Evolutionary conservation across 2,329 filamentous ascomycete species (phyloP), one percentile per base, ranked within the genome.

Genomic region (Tolypocladium nubicola): DNA sequence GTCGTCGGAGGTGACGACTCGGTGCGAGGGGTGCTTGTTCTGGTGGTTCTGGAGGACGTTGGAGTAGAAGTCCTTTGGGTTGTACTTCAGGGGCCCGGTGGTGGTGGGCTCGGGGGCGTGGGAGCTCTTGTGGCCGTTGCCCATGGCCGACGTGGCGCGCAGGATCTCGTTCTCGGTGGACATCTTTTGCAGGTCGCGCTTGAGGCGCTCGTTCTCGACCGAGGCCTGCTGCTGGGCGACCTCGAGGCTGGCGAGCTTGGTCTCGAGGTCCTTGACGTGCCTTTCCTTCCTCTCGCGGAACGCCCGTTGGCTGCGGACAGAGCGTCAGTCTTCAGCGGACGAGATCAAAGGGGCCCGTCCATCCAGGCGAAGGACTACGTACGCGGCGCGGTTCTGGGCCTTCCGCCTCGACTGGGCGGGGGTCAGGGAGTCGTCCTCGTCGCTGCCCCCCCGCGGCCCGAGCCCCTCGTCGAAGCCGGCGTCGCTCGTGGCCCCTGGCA

Each of bases 211-310:
- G 68, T 97, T 97, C 70, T 97, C 92, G 50, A 86, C 83, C 45
- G 86, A 82, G 0, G 94, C 81, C 39, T 83, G 80, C 57, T 85
- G 82, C 55, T 89, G 88, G 54, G 86, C 84, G 59, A 85, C 84
- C 68, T 96, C 88, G 38, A 97, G 83, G 53, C 78, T 80, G 54
- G 83, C 86, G 35, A 97, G 84, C 70, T 96, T 94, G 58, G 85
- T 83, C 73, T 97, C 92, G 30, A 97, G 85, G 60, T 97, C 91
- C 70, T 92, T 92, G 61, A 97, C 91, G 67, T 96, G 92, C 58
- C 86, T 87, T 71, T 97, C 93, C 73, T 97, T 97, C 64, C 93
- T 87, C 73, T 97, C 93, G 60, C 93, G 90, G 72, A 97, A 97
- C 38, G 94, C 93, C 65, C 93, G 87, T 79, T 97, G 94, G 53